Evolutionary conservation across 2,329 filamentous ascomycete genomes (phyloP).

Genomic region (Trichophyton schoenleinii): DNA sequence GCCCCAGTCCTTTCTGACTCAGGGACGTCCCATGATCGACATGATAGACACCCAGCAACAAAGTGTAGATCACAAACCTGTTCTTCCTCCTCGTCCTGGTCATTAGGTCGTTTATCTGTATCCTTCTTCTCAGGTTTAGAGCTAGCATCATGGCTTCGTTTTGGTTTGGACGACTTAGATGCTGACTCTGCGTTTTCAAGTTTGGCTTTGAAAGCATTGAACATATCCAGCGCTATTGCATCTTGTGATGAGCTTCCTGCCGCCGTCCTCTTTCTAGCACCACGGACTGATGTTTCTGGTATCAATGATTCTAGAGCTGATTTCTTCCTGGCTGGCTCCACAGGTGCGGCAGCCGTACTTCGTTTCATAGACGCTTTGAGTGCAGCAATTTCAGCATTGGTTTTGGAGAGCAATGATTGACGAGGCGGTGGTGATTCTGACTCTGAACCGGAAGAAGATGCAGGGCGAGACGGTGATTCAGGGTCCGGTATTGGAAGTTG

Average conservation of each 20-base stretch:
- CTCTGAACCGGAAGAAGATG: constrained; percentile 16
- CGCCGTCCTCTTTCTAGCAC: constrained; percentile 33
- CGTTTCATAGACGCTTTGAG: constrained; percentile 39
- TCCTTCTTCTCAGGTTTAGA: neutral
- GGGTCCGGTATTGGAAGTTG: constrained; percentile 36
- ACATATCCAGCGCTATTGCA: constrained; percentile 52
- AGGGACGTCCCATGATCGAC: constrained; percentile 63
- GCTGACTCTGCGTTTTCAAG: constrained; percentile 41
- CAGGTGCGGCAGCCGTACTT: constrained; percentile 19
- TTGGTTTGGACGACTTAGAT: constrained; percentile 9
- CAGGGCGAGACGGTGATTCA: constrained; percentile 30
- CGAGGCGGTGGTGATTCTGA: constrained; percentile 18
- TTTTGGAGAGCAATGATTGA: constrained; percentile 28
- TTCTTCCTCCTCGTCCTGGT: constrained; percentile 47
- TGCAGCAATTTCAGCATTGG: constrained; percentile 34
- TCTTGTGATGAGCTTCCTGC: constrained; percentile 35
- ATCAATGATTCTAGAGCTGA: constrained; percentile 38
- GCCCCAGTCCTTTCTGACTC: constrained; percentile 6
- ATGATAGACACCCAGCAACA: constrained; percentile 88
- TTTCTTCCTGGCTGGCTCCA: constrained; percentile 29
- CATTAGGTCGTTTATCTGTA: constrained; percentile 11
- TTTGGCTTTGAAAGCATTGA: constrained; percentile 69
- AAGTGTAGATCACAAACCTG: constrained; percentile 87
- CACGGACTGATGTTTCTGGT: constrained; percentile 35
- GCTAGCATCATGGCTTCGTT: constrained; percentile 1